phyloP scores from a whole-genome alignment of 2,329 filamentous ascomycete genomes.

The Chaetomiaceae sp. region DNA sequence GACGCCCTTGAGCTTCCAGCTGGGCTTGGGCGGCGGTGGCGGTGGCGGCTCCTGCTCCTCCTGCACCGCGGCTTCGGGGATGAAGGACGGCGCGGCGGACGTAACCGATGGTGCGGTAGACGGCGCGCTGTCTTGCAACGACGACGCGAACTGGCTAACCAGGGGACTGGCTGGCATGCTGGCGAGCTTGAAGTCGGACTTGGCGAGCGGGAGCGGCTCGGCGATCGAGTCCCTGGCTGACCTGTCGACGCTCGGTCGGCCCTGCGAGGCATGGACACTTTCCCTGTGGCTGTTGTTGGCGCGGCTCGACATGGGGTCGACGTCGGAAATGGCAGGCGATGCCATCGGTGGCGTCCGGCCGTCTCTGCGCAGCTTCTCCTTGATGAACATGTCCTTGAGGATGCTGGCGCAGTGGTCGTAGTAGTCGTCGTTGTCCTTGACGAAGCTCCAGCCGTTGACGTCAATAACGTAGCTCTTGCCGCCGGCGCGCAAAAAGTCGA shows the following conservation, averaged over 20 bases:
- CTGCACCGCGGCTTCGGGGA: constrained; percentile 31
- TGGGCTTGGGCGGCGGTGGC: constrained; percentile 75
- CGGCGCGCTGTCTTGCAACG: constrained; percentile 30
- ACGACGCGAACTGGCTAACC: constrained; percentile 21
- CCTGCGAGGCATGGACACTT: constrained; percentile 25
- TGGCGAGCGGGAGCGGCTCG: constrained; percentile 24
- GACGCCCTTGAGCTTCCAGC: constrained; percentile 97
- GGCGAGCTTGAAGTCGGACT: constrained; percentile 29
- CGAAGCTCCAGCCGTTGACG: constrained; percentile 99
- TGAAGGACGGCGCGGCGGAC: constrained; percentile 37
- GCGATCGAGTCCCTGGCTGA: constrained; percentile 15
- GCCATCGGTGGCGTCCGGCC: constrained; percentile 55
- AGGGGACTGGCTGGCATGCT: constrained; percentile 26
- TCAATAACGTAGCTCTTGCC: constrained; percentile 97
- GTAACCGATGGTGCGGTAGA: constrained; percentile 38
- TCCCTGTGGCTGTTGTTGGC: constrained; percentile 30
- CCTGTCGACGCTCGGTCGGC: constrained; percentile 25
- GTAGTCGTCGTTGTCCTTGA: constrained; percentile 98
- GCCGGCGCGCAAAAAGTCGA: constrained; percentile 82
- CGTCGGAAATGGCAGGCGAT: constrained; percentile 40
- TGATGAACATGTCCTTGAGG: constrained; percentile 80
- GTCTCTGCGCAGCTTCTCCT: constrained; percentile 64
- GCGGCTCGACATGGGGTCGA: constrained; percentile 38
- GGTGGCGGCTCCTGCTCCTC: constrained; percentile 49
- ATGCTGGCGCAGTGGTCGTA: constrained; percentile 89